Conservation (phyloP, 441 rosid species). For the Adansonia grandidieri region DNA sequence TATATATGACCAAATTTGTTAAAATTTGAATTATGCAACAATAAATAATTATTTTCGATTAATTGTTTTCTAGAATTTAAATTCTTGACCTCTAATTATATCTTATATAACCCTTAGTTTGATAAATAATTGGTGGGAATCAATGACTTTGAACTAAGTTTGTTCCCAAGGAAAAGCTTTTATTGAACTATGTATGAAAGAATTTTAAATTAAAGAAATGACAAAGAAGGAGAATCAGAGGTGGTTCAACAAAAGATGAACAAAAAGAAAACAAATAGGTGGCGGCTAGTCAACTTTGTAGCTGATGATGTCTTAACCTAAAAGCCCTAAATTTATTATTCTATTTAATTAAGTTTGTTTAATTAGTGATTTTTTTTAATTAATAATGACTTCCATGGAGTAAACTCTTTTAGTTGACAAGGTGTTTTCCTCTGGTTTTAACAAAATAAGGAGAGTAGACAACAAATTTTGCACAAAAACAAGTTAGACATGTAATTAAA, state of each 20-base stretch:
- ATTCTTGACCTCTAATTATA: not conserved
- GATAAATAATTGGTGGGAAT: not conserved
- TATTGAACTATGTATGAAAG: not conserved
- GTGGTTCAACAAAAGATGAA: not conserved
- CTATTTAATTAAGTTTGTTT: conserved; percentile 2
- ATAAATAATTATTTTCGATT: not conserved
- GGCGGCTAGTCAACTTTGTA: conserved; percentile 18
- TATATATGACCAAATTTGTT: not conserved
- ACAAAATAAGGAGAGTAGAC: not conserved
- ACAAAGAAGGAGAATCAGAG: not conserved
- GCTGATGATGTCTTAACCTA: conserved; percentile 5
- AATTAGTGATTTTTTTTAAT: not conserved
- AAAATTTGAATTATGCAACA: not conserved
- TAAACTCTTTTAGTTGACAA: not conserved
- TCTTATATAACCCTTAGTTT: not conserved
- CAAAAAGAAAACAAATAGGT: not conserved
- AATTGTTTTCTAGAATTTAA: not conserved
- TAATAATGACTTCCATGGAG: not conserved
- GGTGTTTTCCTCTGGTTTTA: not conserved
- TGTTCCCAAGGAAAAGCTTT: not conserved
- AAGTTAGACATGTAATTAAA: not conserved
- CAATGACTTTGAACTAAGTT: not conserved
- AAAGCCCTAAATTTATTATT: not conserved
- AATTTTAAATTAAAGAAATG: conserved; percentile 1
- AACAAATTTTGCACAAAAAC: not conserved